These are phyloP conservation scores for Cenococcum geophilum DNA, from an alignment of 495 filamentous ascomycete genomes.

Conservation along the genomic window DNA sequence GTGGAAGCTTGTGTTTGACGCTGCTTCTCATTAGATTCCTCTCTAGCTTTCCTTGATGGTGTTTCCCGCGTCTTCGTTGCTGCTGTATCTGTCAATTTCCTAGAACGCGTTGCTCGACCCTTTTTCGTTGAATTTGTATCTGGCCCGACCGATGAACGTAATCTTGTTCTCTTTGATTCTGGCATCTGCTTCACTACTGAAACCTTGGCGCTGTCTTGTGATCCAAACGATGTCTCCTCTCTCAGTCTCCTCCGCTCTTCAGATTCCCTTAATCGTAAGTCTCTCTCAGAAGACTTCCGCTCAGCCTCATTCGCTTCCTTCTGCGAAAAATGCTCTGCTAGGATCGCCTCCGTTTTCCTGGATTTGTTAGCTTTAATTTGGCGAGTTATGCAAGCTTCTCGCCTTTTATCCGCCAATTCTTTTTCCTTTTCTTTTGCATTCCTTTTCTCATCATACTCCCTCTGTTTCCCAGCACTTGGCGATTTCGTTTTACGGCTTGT, in stretches of 20 bases:
- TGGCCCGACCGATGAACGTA: too few relatives aligned
- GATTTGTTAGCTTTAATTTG: not conserved
- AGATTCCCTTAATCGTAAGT: not conserved
- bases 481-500: not conserved
- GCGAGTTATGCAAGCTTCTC: not conserved
- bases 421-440: not conserved
- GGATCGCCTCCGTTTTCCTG: not conserved
- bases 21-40: too few relatives aligned
- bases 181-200: too few relatives aligned
- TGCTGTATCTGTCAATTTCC: too few relatives aligned
- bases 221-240: not conserved
- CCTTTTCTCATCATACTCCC: not conserved
- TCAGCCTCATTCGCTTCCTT: not conserved
- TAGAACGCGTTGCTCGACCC: too few relatives aligned
- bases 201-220: not conserved
- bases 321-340: not conserved
- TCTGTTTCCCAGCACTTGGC: not conserved
- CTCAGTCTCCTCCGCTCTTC: not conserved
- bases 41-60: too few relatives aligned
- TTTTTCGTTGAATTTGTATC: too few relatives aligned
- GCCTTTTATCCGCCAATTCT: constrained; percentile 2
- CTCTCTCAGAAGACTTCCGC: not conserved
- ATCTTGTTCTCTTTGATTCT: too few relatives aligned
- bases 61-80: too few relatives aligned
- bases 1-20: too few relatives aligned